phyloP scores from a whole-genome alignment of 2,329 filamentous ascomycete species.

The Thielaviopsis populi region DNA sequence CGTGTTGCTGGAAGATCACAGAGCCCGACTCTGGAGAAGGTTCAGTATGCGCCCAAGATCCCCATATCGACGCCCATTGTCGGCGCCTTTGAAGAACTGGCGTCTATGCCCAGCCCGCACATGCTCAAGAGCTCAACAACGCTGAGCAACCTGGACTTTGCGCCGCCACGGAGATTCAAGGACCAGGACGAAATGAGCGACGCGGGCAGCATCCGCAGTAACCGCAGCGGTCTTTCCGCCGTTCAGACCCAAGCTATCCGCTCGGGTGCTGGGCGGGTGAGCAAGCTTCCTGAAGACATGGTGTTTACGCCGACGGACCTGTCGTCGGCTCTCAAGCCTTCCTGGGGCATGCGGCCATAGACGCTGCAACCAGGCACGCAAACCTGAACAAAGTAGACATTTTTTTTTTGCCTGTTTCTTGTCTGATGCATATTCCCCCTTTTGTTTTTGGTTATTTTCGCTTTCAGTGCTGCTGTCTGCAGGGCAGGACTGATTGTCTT shows the following conservation, averaged over 20 bases:
- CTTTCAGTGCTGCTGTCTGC: not conserved
- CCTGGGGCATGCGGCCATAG: conserved; percentile 40
- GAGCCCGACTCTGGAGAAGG: conserved; percentile 46
- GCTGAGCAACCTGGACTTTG: conserved; percentile 69
- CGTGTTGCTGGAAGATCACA: conserved; percentile 53
- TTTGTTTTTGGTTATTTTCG: conserved; percentile 9
- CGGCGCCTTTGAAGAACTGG: conserved; percentile 74
- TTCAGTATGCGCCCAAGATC: conserved; percentile 60
- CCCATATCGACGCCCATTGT: conserved; percentile 63
- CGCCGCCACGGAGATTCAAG: conserved; percentile 59
- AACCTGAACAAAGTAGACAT: conserved; percentile 9
- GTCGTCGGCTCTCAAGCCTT: conserved; percentile 42
- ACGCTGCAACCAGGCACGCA: conserved; percentile 1
- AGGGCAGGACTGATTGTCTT: not conserved
- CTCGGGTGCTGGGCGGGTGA: conserved; percentile 71
- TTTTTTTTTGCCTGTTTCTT: conserved; percentile 12
- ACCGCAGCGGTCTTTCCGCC: conserved; percentile 57
- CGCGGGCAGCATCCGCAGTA: conserved; percentile 50
- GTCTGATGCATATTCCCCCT: conserved; percentile 9
- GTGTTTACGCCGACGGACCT: conserved; percentile 64
- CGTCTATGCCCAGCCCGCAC: conserved; percentile 76
- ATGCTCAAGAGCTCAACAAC: conserved; percentile 60
- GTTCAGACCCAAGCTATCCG: conserved; percentile 58
- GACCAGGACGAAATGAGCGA: conserved; percentile 46
- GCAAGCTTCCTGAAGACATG: conserved; percentile 63